These are phyloP conservation scores for Russula lepida DNA, from an alignment of 768 basidiomycete genomes.

Conservation along the genomic window DNA sequence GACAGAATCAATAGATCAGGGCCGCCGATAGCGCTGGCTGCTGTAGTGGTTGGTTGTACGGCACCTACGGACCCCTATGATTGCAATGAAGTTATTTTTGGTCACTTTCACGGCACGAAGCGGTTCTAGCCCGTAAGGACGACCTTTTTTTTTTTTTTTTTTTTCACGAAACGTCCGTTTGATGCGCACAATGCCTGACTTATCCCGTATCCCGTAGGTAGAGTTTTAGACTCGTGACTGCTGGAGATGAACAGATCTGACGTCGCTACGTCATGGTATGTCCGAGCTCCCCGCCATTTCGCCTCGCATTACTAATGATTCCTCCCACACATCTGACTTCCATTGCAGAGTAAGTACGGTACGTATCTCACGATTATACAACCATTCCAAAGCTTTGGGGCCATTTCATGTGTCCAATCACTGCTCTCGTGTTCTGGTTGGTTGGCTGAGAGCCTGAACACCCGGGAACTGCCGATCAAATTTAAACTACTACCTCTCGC, in stretches of 20 bases:
- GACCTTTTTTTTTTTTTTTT: not conserved
- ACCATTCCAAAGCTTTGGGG: not conserved
- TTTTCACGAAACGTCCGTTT: not conserved
- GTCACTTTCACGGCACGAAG: not conserved
- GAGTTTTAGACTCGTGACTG: not conserved
- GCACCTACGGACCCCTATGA: not conserved
- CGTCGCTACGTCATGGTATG: not conserved
- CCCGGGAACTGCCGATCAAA: constrained; percentile 1
- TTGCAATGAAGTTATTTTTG: not conserved
- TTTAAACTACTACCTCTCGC: too few species aligned
- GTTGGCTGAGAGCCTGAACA: not conserved
- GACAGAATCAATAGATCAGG: not conserved
- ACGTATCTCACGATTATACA: not conserved
- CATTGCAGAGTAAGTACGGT: not conserved
- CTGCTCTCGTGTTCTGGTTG: not conserved
- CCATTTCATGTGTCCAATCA: not conserved
- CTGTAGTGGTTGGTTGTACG: not conserved
- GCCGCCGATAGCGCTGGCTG: not conserved
- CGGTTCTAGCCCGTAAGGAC: not conserved
- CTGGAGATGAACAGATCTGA: not conserved
- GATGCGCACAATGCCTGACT: not conserved
- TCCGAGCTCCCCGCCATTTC: not conserved
- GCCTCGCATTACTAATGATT: not conserved
- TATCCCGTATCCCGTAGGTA: too few species aligned
- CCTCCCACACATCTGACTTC: not conserved